These are phyloP conservation scores for Serendipita sp. DNA, from an alignment of 768 basidiomycete species.

Conservation along the genomic window DNA sequence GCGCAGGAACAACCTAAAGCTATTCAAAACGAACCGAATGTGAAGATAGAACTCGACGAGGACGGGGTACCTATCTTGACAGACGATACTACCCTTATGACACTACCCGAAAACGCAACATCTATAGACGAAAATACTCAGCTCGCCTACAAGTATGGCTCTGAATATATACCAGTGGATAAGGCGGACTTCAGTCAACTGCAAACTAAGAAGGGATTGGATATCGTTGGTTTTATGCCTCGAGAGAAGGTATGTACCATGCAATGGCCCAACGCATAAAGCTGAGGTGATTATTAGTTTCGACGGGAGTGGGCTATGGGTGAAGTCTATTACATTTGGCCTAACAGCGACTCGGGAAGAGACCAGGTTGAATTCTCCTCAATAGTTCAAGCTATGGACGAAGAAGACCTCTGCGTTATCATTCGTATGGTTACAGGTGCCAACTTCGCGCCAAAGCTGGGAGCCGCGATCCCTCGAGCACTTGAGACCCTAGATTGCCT, in stretches of 20 bases:
- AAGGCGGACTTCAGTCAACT: slow-evolving; percentile 69
- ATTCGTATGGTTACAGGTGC: slow-evolving; percentile 68
- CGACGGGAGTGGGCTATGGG: slow-evolving; percentile 69
- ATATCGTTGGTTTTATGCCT: slow-evolving; percentile 73
- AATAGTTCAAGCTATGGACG: slow-evolving; percentile 66
- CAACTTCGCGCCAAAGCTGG: slow-evolving; percentile 70
- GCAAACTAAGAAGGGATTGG: slow-evolving; percentile 67
- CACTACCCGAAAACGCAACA: slow-evolving; percentile 5
- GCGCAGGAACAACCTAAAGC: slow-evolving; percentile 13
- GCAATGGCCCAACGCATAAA: background rate
- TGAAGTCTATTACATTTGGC: slow-evolving; percentile 78
- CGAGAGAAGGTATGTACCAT: slow-evolving; percentile 36
- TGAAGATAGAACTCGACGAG: slow-evolving; percentile 17
- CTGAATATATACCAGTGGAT: slow-evolving; percentile 72
- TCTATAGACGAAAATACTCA: slow-evolving; percentile 57
- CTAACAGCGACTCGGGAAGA: slow-evolving; percentile 42
- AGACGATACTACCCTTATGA: slow-evolving; percentile 15
- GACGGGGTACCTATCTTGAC: slow-evolving; percentile 20
- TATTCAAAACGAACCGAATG: slow-evolving; percentile 21
- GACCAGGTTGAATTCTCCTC: slow-evolving; percentile 79
- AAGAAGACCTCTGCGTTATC: slow-evolving; percentile 53
- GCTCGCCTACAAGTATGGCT: slow-evolving; percentile 76
- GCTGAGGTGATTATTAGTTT: slow-evolving; percentile 33
- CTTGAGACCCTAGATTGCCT: slow-evolving; percentile 62
- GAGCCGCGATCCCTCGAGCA: slow-evolving; percentile 46